Percentiles rank a stretch among this genome's conserved stretches.
Evolutionary conservation across 257 asterid species (phyloP).

Genomic region (Thymus quinquecostatus): DNA sequence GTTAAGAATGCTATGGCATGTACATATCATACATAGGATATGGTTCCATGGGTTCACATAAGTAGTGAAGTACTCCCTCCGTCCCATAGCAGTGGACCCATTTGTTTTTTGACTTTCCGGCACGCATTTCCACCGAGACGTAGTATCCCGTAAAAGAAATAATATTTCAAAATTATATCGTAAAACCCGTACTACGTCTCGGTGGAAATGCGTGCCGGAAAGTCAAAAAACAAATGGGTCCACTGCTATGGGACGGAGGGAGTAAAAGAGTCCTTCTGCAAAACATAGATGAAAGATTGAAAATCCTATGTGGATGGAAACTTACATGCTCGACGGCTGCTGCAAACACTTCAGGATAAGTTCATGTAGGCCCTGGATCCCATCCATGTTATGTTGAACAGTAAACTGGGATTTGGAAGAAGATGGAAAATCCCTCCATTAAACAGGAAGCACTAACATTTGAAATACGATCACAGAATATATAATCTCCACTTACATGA

Average conservation of each 20-base stretch:
- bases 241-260: neutral
- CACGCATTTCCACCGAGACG: too few species aligned
- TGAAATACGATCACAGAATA: conserved; percentile 12
- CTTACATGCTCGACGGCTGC: conserved; percentile 74
- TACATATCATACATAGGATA: neutral
- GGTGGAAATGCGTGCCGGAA: too few species aligned
- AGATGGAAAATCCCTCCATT: conserved; percentile 12
- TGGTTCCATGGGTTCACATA: neutral
- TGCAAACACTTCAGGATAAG: conserved; percentile 60
- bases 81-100: too few species aligned
- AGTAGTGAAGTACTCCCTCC: neutral
- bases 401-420: conserved; percentile 49
- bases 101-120: too few species aligned
- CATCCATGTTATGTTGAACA: conserved; percentile 51
- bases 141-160: too few species aligned
- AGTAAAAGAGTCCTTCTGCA: conserved; percentile 12
- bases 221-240: too few species aligned
- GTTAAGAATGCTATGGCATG: neutral
- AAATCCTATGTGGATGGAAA: conserved; percentile 23
- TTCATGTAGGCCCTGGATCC: conserved; percentile 46
- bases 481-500: conserved; percentile 43
- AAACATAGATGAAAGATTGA: conserved; percentile 18
- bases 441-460: conserved; percentile 11
- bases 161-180: too few species aligned
- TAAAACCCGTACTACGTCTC: too few species aligned